Evolutionary conservation across 2,329 filamentous ascomycete species (phyloP).

Genomic region (Tolypocladium tundrense): DNA sequence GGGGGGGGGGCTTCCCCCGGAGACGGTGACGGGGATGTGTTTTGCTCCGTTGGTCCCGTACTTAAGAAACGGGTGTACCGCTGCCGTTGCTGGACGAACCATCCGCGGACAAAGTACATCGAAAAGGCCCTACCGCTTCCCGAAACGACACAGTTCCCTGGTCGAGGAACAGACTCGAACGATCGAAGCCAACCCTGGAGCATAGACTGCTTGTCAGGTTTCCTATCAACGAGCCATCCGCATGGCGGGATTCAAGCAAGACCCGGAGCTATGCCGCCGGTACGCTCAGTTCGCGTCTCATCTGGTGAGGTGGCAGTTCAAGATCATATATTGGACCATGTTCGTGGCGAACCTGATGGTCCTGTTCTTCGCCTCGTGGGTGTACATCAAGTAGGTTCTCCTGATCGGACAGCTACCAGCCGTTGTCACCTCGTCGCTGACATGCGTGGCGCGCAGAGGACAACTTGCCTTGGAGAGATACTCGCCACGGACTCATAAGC

Average conservation of each 20-base stretch:
- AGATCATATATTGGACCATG: slow-evolving; percentile 35
- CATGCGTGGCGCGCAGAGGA: slow-evolving; percentile 12
- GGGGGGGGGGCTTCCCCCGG: too few relatives aligned
- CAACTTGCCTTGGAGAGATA: slow-evolving; percentile 26
- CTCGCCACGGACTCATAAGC: slow-evolving; percentile 17
- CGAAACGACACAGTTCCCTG: not conserved
- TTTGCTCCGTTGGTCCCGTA: not conserved
- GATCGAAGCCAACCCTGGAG: not conserved
- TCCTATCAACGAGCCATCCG: not conserved
- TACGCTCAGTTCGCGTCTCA: slow-evolving; percentile 35
- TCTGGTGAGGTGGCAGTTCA: slow-evolving; percentile 30
- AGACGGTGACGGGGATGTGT: not conserved
- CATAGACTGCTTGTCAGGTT: not conserved
- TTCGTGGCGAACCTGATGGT: slow-evolving; percentile 33
- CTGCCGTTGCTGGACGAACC: not conserved
- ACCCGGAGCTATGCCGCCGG: slow-evolving; percentile 21
- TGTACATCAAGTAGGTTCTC: slow-evolving; percentile 26
- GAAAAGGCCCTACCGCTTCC: not conserved
- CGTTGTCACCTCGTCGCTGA: not conserved
- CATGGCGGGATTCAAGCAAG: slow-evolving; percentile 7
- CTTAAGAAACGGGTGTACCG: not conserved
- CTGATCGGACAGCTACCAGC: not conserved
- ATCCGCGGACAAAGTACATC: not conserved
- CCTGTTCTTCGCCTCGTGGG: slow-evolving; percentile 32
- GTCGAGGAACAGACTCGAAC: not conserved